A percentile compares a stretch with the other conserved stretches of the same genome.
Conservation (phyloP, 192 early-diverging fungal genomes). For the Backusella macrospora region DNA sequence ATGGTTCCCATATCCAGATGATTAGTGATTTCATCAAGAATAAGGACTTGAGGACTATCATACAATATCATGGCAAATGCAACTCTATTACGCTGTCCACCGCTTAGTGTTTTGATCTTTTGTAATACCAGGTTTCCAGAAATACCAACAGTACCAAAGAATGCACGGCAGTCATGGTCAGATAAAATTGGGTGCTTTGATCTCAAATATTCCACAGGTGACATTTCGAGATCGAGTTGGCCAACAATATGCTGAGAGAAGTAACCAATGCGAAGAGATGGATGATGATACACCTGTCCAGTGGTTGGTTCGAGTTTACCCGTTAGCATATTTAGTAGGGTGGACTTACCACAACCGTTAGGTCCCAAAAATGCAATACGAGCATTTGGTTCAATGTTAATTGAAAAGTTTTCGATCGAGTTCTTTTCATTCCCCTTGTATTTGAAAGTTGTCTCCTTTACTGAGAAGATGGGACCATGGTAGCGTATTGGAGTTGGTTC, state of each 20-base stretch:
- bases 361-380: conserved; percentile 80
- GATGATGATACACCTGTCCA: conserved; percentile 67
- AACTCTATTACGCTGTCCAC: conserved; percentile 83
- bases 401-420: conserved; percentile 67
- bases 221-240: conserved; percentile 55
- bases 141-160: conserved; percentile 80
- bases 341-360: conserved; percentile 84
- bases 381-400: conserved; percentile 68
- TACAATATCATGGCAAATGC: conserved; percentile 72
- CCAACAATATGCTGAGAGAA: conserved; percentile 87
- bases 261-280: conserved; percentile 73
- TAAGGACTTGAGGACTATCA: conserved; percentile 65
- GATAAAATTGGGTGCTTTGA: conserved; percentile 40
- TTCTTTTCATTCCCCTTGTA: conserved; percentile 30
- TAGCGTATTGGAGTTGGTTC: conserved; percentile 70
- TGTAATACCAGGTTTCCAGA: conserved; percentile 61
- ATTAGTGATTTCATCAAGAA: conserved; percentile 87
- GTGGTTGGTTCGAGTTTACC: conserved; percentile 60
- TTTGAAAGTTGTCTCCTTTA: conserved; percentile 60
- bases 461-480: conserved; percentile 63
- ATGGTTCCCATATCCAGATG: conserved; percentile 90
- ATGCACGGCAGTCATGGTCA: conserved; percentile 67
- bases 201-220: conserved; percentile 58
- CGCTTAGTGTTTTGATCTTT: conserved; percentile 68
- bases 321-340: conserved; percentile 76